Evolutionary conservation across 371 early-diverging fungal genomes (phyloP).

Genomic region (Coemansia sp.): DNA sequence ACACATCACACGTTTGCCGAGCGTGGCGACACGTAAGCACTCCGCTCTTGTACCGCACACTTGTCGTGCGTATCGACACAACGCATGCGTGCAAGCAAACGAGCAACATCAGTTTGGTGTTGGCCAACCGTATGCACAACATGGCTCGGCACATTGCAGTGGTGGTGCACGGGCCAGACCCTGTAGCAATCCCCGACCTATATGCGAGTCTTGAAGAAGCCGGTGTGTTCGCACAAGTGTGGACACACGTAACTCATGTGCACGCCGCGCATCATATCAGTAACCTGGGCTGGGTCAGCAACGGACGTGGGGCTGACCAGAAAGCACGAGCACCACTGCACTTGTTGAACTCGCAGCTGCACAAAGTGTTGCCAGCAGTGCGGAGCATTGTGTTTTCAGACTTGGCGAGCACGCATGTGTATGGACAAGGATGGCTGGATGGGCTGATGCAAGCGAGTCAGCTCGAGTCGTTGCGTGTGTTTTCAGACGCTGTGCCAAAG

Average conservation of each 20-base stretch:
- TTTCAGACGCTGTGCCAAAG: conserved; percentile 2
- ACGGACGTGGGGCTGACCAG: not conserved
- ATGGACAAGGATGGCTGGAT: conserved; percentile 1
- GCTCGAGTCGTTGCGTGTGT: not conserved
- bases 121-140: not conserved
- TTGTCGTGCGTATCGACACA: not conserved
- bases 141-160: conserved; percentile 8
- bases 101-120: not conserved
- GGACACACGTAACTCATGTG: conserved; percentile 6
- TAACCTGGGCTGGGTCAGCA: not conserved
- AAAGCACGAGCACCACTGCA: not conserved
- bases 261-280: not conserved
- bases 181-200: not conserved
- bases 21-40: conserved; percentile 1
- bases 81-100: not conserved
- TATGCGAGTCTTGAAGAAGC: not conserved
- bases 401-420: not conserved
- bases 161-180: not conserved
- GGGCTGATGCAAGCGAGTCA: conserved; percentile 13
- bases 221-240: not conserved
- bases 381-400: conserved; percentile 5
- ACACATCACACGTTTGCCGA: not conserved
- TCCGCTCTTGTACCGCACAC: conserved; percentile 1
- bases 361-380: conserved; percentile 6
- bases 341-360: conserved; percentile 1